Evolutionary conservation across 108 stramenopile species (phyloP).

Genomic region (Pseudonitzschia multiseries): DNA sequence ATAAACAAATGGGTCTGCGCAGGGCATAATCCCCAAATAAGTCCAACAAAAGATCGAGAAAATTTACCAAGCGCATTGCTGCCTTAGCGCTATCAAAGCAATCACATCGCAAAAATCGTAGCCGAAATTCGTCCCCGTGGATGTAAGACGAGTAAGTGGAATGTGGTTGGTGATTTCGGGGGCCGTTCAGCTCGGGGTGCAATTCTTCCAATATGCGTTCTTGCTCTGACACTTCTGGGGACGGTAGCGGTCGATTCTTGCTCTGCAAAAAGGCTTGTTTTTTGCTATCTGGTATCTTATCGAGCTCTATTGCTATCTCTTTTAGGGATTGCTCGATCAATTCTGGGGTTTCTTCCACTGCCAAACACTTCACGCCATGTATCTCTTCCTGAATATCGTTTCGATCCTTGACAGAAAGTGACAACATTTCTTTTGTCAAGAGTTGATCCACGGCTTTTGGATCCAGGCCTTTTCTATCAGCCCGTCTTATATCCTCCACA

Average conservation of each 20-base stretch:
- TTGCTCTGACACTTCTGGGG: background rate
- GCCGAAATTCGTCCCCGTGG: slow-evolving; percentile 10
- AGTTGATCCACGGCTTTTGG: background rate
- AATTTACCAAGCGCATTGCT: slow-evolving; percentile 3
- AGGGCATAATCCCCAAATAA: slow-evolving; percentile 19
- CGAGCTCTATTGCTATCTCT: background rate
- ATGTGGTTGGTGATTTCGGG: background rate
- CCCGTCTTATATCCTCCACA: background rate
- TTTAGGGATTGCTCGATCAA: background rate
- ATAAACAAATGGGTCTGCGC: background rate
- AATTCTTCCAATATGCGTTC: background rate
- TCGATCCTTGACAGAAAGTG: slow-evolving; percentile 6
- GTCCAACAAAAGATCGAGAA: slow-evolving; percentile 15
- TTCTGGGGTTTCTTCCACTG: slow-evolving; percentile 3
- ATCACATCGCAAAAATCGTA: slow-evolving; percentile 15
- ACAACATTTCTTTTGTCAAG: background rate
- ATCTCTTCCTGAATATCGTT: slow-evolving; percentile 15
- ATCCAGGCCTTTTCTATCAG: background rate
- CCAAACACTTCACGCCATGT: slow-evolving; percentile 1
- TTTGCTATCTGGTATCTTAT: background rate
- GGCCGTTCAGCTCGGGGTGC: background rate
- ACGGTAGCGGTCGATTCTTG: background rate
- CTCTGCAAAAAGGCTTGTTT: background rate
- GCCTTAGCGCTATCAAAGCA: slow-evolving; percentile 6
- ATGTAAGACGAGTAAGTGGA: slow-evolving; percentile 20